A percentile compares a stretch with the other conserved stretches of the same genome.
Evolutionary conservation across 176 grass and related monocot genomes (phyloP).

Genomic region (Oryza australiensis): DNA sequence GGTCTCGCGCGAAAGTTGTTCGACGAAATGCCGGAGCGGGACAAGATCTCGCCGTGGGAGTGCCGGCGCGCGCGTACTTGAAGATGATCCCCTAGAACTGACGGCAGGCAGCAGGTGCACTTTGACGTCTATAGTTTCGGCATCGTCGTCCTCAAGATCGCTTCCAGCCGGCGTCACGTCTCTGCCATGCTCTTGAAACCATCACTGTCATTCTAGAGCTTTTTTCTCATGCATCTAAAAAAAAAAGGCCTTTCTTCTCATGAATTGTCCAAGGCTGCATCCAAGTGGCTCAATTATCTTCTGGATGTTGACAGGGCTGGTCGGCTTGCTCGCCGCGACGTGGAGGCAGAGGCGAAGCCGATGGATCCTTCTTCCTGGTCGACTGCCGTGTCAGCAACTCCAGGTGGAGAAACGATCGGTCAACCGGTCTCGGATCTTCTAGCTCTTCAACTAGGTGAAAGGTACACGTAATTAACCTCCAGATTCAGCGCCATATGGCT

Average conservation of each 20-base stretch:
- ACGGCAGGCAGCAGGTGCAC: too few relatives aligned
- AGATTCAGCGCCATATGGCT: background rate
- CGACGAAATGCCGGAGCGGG: background rate
- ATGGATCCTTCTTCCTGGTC: background rate
- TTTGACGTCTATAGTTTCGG: background rate
- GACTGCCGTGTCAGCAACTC: slow-evolving; percentile 24
- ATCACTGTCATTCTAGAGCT: background rate
- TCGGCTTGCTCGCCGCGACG: background rate
- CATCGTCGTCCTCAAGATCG: background rate
- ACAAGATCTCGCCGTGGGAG: background rate
- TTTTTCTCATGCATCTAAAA: background rate
- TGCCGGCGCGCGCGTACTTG: too few relatives aligned
- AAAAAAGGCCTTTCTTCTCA: too few relatives aligned
- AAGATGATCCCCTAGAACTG: too few relatives aligned
- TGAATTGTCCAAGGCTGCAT: background rate
- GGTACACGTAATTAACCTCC: background rate
- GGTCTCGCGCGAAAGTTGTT: background rate
- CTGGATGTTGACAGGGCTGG: slow-evolving; percentile 1
- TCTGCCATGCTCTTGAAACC: background rate
- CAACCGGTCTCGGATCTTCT: background rate
- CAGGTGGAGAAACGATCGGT: background rate
- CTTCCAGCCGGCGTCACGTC: background rate
- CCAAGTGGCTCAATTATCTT: background rate
- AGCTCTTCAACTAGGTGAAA: background rate
- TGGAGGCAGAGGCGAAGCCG: slow-evolving; percentile 1